Conservation (phyloP, 768 basidiomycete species). For the Pleurotus citrinopileatus region DNA sequence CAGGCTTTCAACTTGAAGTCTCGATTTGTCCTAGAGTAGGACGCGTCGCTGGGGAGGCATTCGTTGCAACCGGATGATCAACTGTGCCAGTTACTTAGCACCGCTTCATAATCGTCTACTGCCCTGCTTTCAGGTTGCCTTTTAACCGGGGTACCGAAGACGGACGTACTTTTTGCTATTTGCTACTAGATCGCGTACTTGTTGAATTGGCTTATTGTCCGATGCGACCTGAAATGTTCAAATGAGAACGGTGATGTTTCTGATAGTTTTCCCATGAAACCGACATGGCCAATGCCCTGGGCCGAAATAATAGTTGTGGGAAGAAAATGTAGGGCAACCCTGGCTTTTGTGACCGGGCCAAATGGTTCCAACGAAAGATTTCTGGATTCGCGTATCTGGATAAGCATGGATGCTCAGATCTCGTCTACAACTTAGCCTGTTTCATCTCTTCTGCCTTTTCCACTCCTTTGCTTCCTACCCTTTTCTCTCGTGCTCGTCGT, state of each 20-base stretch:
- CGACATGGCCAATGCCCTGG: conserved; percentile 2
- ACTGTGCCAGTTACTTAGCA: too few relatives aligned
- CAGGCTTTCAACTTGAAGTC: too few relatives aligned
- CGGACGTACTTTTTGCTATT: neutral
- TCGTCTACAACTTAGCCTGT: conserved; percentile 7
- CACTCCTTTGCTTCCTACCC: neutral
- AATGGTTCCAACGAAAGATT: conserved; percentile 8
- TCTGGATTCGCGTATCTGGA: conserved; percentile 9
- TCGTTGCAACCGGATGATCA: too few relatives aligned
- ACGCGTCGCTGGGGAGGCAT: too few relatives aligned
- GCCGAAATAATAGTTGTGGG: conserved; percentile 9
- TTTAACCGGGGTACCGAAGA: neutral
- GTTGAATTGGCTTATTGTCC: neutral
- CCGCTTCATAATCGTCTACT: too few relatives aligned
- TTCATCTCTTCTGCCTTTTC: conserved; percentile 7
- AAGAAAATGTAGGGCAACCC: conserved; percentile 4
- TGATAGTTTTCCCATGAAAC: conserved; percentile 7
- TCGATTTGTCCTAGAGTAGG: too few relatives aligned
- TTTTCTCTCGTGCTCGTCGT: neutral
- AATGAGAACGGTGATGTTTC: neutral
- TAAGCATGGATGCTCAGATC: conserved; percentile 10
- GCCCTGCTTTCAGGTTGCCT: neutral
- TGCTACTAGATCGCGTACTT: too few relatives aligned
- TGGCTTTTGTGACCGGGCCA: conserved; percentile 7
- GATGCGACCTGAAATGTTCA: conserved; percentile 8